These are phyloP conservation scores for Aspergillus ellipticus DNA, from an alignment of 495 filamentous ascomycete species.

Conservation along the genomic window DNA sequence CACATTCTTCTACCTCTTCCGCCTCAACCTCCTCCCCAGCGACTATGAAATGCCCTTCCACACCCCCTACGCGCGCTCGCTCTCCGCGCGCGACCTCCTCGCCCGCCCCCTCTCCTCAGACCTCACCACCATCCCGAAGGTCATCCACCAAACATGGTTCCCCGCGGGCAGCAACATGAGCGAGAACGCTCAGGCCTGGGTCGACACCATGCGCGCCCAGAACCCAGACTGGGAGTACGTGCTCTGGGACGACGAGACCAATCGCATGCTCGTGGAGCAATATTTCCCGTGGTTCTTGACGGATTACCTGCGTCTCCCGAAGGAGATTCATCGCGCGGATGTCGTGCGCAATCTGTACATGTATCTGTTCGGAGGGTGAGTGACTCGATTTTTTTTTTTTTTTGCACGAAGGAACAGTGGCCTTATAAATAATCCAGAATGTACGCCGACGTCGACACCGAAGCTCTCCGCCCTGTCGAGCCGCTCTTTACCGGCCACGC, in stretches of 20 bases:
- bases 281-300: conserved; percentile 22
- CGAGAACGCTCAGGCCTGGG: conserved; percentile 17
- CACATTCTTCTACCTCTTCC: background rate
- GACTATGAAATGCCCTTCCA: background rate
- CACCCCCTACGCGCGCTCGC: background rate
- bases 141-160: conserved; percentile 26
- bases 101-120: conserved; percentile 12
- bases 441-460: conserved; percentile 24
- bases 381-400: background rate
- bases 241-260: conserved; percentile 22
- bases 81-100: conserved; percentile 14
- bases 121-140: conserved; percentile 16
- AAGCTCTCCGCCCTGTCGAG: conserved; percentile 16
- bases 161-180: conserved; percentile 23
- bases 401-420: no score
- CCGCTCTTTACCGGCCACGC: conserved; percentile 14
- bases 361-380: conserved; percentile 20
- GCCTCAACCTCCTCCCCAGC: background rate
- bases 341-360: conserved; percentile 22
- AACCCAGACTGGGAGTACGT: conserved; percentile 23
- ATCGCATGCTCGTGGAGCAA: conserved; percentile 16
- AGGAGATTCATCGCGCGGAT: conserved; percentile 21
- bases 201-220: conserved; percentile 12
- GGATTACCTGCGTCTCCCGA: conserved; percentile 12
- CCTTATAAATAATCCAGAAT: no score